Evolutionary conservation across 257 asterid species (phyloP).

Genomic region (Nicotiana otophora): DNA sequence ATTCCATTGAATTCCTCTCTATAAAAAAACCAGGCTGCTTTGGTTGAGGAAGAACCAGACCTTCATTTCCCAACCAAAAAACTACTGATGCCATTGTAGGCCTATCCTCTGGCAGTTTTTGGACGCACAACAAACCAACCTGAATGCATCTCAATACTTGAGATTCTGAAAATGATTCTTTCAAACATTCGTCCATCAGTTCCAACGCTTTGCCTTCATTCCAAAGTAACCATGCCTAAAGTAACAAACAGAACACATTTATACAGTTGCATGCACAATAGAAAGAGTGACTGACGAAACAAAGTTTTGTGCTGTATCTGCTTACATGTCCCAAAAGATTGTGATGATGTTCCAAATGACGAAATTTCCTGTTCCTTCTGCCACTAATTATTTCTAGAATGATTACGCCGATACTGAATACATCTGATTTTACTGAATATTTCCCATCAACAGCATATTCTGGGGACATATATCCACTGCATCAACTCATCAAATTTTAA

Average conservation of each 20-base stretch:
- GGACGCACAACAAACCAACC: conserved; percentile 15
- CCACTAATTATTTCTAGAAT: conserved; percentile 4
- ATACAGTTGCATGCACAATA: neutral
- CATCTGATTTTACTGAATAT: conserved; percentile 10
- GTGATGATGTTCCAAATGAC: conserved; percentile 14
- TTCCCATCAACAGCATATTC: neutral
- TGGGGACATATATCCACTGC: conserved; percentile 15
- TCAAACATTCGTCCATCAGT: conserved; percentile 14
- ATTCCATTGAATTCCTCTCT: conserved; percentile 10
- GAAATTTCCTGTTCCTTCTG: conserved; percentile 9
- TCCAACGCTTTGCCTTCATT: conserved; percentile 31
- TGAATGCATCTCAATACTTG: conserved; percentile 13
- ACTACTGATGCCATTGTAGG: conserved; percentile 16
- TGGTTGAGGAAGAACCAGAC: conserved; percentile 3
- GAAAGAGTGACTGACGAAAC: neutral
- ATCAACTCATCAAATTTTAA: neutral
- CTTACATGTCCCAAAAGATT: conserved; percentile 24
- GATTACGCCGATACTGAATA: neutral
- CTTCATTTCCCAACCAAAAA: conserved; percentile 9
- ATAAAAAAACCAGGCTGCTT: conserved; percentile 7
- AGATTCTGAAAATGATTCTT: neutral
- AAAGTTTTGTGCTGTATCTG: no score
- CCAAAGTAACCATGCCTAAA: conserved; percentile 20
- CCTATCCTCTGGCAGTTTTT: conserved; percentile 11
- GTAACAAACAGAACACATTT: neutral